Conservation (phyloP, 768 basidiomycete genomes). For the Leccinum truebloodii region DNA sequence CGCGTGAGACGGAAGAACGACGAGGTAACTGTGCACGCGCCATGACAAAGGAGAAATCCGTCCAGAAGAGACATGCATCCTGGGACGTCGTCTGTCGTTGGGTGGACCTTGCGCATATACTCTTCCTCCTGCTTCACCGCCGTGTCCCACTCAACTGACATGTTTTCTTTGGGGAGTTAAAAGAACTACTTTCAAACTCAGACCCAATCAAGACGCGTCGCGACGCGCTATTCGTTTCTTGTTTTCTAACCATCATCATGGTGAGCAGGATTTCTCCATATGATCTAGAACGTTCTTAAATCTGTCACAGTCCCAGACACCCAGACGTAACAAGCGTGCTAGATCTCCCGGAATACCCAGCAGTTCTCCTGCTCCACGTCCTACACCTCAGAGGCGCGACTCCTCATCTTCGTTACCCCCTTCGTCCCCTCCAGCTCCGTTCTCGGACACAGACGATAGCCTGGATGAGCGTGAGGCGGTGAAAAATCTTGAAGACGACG, state of each 20-base stretch:
- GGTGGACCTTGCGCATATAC: conserved; percentile 65
- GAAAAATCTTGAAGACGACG: conserved; percentile 64
- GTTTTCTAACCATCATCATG: conserved; percentile 35
- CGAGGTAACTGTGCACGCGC: conserved; percentile 35
- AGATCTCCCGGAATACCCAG: conserved; percentile 53
- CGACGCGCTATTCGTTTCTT: conserved; percentile 40
- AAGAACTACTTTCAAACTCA: conserved; percentile 42
- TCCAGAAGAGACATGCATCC: conserved; percentile 78
- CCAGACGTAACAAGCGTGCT: conserved; percentile 63
- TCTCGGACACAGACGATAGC: conserved; percentile 86
- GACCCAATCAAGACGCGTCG: conserved; percentile 41
- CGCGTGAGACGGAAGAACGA: conserved; percentile 13
- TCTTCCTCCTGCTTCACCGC: conserved; percentile 68
- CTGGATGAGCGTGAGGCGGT: conserved; percentile 70
- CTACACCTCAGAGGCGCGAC: conserved; percentile 50
- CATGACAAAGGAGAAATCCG: conserved; percentile 69
- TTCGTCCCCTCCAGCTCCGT: conserved; percentile 79
- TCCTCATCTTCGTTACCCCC: conserved; percentile 81
- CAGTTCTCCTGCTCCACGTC: conserved; percentile 45
- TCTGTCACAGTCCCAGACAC: conserved; percentile 38
- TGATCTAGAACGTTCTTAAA: background rate
- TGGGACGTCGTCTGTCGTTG: conserved; percentile 78
- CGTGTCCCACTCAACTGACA: conserved; percentile 48
- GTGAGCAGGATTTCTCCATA: conserved; percentile 28
- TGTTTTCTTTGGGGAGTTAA: too few species aligned